These are phyloP conservation scores for Mortierella sp. DNA, from an alignment of 371 early-diverging fungal genomes.

Conservation along the genomic window DNA sequence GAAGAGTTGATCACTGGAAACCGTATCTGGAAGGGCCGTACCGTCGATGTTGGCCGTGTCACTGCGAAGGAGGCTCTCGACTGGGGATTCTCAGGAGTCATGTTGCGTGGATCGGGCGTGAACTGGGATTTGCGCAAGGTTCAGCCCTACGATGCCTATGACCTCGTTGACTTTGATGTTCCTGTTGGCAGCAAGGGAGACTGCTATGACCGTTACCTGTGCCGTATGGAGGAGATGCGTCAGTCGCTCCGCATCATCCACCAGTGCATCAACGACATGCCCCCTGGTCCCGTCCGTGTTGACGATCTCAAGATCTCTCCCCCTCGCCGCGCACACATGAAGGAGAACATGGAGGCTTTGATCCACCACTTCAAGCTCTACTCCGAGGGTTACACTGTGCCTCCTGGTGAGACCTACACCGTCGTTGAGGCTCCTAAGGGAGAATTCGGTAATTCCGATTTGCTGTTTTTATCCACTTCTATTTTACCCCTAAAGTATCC, in stretches of 20 bases:
- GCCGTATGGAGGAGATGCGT: conserved; percentile 99
- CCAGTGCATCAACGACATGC: conserved; percentile 96
- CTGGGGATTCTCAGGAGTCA: conserved; percentile 94
- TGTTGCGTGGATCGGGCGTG: conserved; percentile 94
- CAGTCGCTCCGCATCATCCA: conserved; percentile 94
- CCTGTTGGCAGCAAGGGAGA: conserved; percentile 97
- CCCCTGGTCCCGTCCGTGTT: conserved; percentile 93
- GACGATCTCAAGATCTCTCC: conserved; percentile 98
- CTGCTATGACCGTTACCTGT: conserved; percentile 95
- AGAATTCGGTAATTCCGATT: conserved; percentile 81
- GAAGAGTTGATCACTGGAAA: conserved; percentile 94
- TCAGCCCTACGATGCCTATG: conserved; percentile 96
- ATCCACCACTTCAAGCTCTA: conserved; percentile 99
- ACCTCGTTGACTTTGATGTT: conserved; percentile 94
- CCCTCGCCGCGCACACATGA: conserved; percentile 95
- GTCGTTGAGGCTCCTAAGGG: conserved; percentile 98
- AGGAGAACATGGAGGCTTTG: conserved; percentile 98
- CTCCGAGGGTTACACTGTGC: conserved; percentile 97
- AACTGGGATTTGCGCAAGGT: conserved; percentile 96
- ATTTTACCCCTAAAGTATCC: not conserved
- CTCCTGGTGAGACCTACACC: conserved; percentile 96
- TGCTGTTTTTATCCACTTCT: not conserved
- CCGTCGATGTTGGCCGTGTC: conserved; percentile 89
- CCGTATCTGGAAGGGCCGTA: conserved; percentile 95
- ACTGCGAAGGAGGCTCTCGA: conserved; percentile 89